Percentiles rank a stretch among this genome's conserved stretches.
Evolutionary conservation across 1,284 basidiomycete genomes (phyloP).

Genomic region (Pholiota adiposa): DNA sequence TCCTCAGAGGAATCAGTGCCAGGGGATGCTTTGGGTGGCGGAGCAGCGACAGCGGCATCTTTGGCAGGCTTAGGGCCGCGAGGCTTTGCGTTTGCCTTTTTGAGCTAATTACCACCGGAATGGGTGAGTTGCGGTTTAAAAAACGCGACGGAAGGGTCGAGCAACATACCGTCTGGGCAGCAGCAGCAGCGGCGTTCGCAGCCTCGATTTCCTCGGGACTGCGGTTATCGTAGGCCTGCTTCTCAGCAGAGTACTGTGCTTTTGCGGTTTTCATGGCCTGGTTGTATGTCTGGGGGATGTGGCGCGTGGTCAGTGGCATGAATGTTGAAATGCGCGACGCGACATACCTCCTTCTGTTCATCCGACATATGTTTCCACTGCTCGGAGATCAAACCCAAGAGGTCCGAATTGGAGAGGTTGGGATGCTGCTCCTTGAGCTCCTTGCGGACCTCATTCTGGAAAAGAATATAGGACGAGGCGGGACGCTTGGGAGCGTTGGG

Average conservation of each 20-base stretch:
- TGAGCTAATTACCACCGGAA: slow-evolving; percentile 23
- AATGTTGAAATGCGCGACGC: slow-evolving; percentile 17
- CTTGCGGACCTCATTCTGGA: slow-evolving; percentile 90
- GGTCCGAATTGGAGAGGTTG: slow-evolving; percentile 69
- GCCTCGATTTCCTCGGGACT: slow-evolving; percentile 49
- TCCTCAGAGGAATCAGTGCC: slow-evolving; percentile 30
- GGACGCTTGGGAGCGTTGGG: slow-evolving; percentile 95
- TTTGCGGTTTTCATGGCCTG: slow-evolving; percentile 47
- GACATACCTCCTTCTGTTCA: slow-evolving; percentile 72
- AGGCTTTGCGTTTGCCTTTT: slow-evolving; percentile 33
- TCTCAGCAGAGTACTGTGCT: slow-evolving; percentile 50
- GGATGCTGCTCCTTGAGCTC: slow-evolving; percentile 71
- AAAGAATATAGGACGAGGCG: slow-evolving; percentile 93
- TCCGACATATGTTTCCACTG: slow-evolving; percentile 75
- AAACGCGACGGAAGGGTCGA: background rate
- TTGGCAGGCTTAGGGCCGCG: slow-evolving; percentile 34
- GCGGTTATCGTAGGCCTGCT: slow-evolving; percentile 56
- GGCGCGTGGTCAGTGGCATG: slow-evolving; percentile 31
- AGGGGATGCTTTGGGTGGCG: slow-evolving; percentile 21
- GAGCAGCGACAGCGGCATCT: slow-evolving; percentile 25
- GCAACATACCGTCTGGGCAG: slow-evolving; percentile 41
- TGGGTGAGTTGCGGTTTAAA: slow-evolving; percentile 5
- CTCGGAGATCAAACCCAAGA: slow-evolving; percentile 74
- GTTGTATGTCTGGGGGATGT: slow-evolving; percentile 38
- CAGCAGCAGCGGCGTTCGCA: slow-evolving; percentile 42